Base-by-base conservation (phyloP, 2,329 filamentous ascomycete species). In the Camillea tinctor region DNA sequence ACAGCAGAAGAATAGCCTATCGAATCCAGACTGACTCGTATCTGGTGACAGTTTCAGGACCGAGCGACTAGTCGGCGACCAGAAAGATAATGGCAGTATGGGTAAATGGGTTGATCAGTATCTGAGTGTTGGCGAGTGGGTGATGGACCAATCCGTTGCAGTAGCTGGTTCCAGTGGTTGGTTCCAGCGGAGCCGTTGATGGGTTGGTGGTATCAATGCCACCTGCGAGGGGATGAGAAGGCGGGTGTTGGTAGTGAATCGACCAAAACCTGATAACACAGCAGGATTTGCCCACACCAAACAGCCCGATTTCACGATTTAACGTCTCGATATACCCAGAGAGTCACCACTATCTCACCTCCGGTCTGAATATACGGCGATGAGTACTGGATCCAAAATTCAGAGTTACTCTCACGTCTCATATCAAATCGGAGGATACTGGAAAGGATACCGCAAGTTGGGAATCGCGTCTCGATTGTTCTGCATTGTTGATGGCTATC, bases 141-240 rank as follows among this genome's bases (percentile, higher is more conserved):
- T 97, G 66, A 96, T 99, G 93, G 95, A 99, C 77, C 91, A 96
- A 80, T 96, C 93, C 26, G 92, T 98, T 30, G 93, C 93, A 49
- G 86, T 98, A 59, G 91, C 97, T 74, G 90, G 92, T 50, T 89
- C 90, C 54, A 96, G 91, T 73, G 85, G 89, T 61, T 99, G 88
- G 79, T 99, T 99, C 75, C 93, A 97, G 80, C 86, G 95, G 72
- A 93, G 87, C 76, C 86, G 93, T 80, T 96, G 81, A 81, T 44
- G 36, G 11, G 93, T 80, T 96, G 81, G 81, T 44, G 36, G 11
- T 44, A 52, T 30, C 17, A 15, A n/a, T 44, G 40, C 40, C 59
- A 62, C 30, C 59, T 60, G n/a, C 61, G 36, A 44, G 36, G 13
- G 36, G n/a, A 44, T 17, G 36, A 44, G 36, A 44, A 30, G 15